A percentile compares a stretch with the other conserved stretches of the same genome.
phyloP scores from a whole-genome alignment of 306 rosid genomes.

The Citrullus mucosospermus region DNA sequence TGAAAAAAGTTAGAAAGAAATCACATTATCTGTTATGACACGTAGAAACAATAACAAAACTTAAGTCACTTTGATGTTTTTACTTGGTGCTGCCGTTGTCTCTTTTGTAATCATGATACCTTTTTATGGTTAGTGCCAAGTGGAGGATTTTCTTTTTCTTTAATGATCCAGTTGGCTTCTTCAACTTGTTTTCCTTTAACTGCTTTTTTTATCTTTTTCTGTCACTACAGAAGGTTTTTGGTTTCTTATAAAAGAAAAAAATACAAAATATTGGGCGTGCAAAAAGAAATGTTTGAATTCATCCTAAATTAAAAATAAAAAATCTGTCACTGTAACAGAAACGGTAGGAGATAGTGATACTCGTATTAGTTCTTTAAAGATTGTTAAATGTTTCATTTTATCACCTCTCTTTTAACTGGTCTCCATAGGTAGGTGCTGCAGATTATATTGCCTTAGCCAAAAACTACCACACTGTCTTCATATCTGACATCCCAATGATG shows the following conservation, averaged over 20 bases:
- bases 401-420: neutral
- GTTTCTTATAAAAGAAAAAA: neutral
- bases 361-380: neutral
- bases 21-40: neutral
- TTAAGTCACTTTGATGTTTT: neutral
- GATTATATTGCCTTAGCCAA: constrained; percentile 96
- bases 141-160: neutral
- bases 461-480: constrained; percentile 77
- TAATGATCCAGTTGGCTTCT: neutral
- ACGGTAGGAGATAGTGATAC: neutral
- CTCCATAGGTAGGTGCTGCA: constrained; percentile 85
- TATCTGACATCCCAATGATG: constrained; percentile 78
- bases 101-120: neutral
- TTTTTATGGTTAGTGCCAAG: neutral
- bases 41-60: neutral
- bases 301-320: neutral
- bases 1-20: neutral
- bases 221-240: too few species aligned
- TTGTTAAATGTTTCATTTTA: neutral
- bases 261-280: neutral
- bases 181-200: too few species aligned
- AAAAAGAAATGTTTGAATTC: neutral
- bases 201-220: too few species aligned
- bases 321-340: neutral
- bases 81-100: neutral